phyloP scores from a whole-genome alignment of 257 asterid genomes.

The Solanum paucissectum region DNA sequence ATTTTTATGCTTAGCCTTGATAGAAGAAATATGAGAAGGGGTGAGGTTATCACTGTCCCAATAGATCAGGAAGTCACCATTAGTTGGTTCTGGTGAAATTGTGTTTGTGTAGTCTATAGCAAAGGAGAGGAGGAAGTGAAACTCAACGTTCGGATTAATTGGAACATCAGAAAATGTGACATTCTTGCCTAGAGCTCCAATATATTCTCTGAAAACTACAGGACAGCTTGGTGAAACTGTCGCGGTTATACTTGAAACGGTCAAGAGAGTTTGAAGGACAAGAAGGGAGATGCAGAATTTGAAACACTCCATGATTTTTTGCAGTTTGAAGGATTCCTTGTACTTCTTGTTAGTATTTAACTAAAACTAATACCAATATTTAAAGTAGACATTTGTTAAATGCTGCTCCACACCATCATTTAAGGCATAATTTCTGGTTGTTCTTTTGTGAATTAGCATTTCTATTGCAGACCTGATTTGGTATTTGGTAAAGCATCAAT shows the following conservation, averaged over 20 bases:
- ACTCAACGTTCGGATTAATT: slow-evolving; percentile 15
- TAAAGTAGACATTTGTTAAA: background rate
- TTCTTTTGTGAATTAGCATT: background rate
- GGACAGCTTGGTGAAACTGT: slow-evolving; percentile 13
- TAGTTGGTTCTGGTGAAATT: slow-evolving; percentile 32
- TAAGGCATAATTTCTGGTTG: background rate
- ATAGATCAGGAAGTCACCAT: slow-evolving; percentile 39
- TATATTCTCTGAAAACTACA: slow-evolving; percentile 57
- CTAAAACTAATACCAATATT: background rate
- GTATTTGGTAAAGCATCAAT: background rate
- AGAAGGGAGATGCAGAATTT: slow-evolving; percentile 12
- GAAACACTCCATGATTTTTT: slow-evolving; percentile 23
- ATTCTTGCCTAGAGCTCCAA: slow-evolving; percentile 43
- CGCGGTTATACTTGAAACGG: background rate
- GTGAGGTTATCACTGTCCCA: slow-evolving; percentile 54
- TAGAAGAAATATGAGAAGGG: slow-evolving; percentile 38
- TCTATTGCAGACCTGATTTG: background rate
- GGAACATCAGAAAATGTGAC: slow-evolving; percentile 49
- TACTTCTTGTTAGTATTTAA: background rate
- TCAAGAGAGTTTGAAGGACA: slow-evolving; percentile 11
- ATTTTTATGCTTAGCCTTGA: slow-evolving; percentile 45
- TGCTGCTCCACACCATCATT: background rate
- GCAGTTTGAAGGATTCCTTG: background rate
- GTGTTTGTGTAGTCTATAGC: slow-evolving; percentile 55
- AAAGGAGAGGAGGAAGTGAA: slow-evolving; percentile 66